These are phyloP conservation scores for Colletotrichum tabaci DNA, from an alignment of 2,329 filamentous ascomycete genomes.

Conservation along the genomic window DNA sequence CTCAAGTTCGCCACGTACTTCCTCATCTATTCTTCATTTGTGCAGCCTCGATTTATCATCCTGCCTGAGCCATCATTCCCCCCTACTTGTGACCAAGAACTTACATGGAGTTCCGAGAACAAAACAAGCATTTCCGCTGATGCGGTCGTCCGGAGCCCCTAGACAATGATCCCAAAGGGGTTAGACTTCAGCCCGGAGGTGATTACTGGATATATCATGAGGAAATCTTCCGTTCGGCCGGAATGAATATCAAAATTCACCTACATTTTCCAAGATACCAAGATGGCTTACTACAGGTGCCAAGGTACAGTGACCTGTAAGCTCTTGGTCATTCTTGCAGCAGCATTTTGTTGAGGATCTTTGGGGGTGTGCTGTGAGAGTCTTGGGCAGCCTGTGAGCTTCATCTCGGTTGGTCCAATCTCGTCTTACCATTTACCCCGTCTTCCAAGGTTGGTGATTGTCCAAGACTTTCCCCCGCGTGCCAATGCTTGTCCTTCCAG, in stretches of 20 bases:
- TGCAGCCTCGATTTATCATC: too few relatives aligned
- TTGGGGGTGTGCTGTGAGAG: not conserved
- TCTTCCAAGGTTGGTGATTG: not conserved
- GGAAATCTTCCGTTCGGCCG: not conserved
- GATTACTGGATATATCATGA: not conserved
- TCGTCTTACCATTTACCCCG: not conserved
- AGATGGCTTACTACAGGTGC: not conserved
- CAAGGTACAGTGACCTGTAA: not conserved
- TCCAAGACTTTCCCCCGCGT: constrained; percentile 17
- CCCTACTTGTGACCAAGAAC: too few relatives aligned
- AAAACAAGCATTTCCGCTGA: not conserved
- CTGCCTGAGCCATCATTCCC: too few relatives aligned
- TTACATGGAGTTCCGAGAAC: too few relatives aligned
- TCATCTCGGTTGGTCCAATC: not conserved
- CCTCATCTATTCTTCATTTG: too few relatives aligned
- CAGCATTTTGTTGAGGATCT: not conserved
- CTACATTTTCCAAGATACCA: too few relatives aligned
- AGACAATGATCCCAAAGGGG: not conserved
- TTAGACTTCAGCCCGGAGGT: not conserved
- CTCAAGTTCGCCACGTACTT: too few relatives aligned
- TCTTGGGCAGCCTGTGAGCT: not conserved
- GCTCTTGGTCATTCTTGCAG: not conserved
- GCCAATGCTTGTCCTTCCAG: constrained; percentile 10
- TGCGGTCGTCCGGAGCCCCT: not conserved
- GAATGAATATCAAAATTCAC: too few relatives aligned